A percentile compares a stretch with the other conserved stretches of the same genome.
phyloP scores from a whole-genome alignment of 306 rosid genomes.

The Cicer arietinum region DNA sequence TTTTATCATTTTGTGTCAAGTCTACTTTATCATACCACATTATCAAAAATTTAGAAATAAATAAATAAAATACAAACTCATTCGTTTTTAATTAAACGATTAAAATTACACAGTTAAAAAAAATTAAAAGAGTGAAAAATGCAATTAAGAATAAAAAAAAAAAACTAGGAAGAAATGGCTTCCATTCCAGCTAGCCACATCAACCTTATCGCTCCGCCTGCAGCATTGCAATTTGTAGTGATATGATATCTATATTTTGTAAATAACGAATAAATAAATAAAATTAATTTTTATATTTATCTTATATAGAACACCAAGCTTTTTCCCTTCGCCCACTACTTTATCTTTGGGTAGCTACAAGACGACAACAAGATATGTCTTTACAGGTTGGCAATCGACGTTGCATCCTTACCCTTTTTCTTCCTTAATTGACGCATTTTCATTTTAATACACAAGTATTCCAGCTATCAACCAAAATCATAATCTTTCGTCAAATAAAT shows the following conservation, averaged over 20 bases:
- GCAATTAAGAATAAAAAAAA: neutral
- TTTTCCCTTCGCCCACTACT: conserved; percentile 3
- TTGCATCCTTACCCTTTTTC: conserved; percentile 33
- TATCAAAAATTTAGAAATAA: no score
- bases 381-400: conserved; percentile 55
- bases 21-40: no score
- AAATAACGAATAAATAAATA: neutral
- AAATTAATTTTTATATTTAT: neutral
- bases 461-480: conserved; percentile 40
- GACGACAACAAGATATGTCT: conserved; percentile 44
- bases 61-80: no score
- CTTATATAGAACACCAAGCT: neutral
- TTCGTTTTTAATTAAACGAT: no score
- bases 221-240: conserved; percentile 10
- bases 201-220: conserved; percentile 43
- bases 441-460: conserved; percentile 14
- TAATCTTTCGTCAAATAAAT: no score
- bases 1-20: no score
- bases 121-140: no score
- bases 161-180: conserved; percentile 9
- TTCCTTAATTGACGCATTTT: conserved; percentile 31
- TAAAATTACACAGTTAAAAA: no score
- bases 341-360: conserved; percentile 8
- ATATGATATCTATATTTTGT: conserved; percentile 29
- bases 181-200: conserved; percentile 40